Evolutionary conservation across 441 rosid species (phyloP).

Genomic region (Populus hybrid): DNA sequence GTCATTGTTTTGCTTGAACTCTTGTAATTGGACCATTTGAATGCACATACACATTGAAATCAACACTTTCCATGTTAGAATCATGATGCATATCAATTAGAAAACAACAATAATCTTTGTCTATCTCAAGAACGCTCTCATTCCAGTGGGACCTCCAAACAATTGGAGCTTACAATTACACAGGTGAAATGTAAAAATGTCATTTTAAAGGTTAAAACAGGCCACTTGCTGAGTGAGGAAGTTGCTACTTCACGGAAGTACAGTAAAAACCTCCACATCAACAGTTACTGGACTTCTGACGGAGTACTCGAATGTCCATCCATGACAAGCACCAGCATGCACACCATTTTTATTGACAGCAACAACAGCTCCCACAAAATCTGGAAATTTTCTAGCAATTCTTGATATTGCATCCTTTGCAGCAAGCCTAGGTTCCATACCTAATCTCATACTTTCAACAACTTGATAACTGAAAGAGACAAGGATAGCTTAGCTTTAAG

Average conservation of each 20-base stretch:
- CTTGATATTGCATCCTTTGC: conserved; percentile 77
- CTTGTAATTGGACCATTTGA: too few species aligned
- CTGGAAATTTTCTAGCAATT: conserved; percentile 65
- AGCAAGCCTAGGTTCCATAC: conserved; percentile 74
- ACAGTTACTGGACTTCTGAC: conserved; percentile 51
- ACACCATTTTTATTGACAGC: conserved; percentile 69
- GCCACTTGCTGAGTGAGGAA: background rate
- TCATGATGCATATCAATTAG: too few species aligned
- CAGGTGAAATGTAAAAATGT: too few species aligned
- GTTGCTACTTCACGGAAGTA: conserved; percentile 31
- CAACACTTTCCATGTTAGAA: too few species aligned
- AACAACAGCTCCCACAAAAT: conserved; percentile 79
- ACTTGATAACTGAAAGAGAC: conserved; percentile 69
- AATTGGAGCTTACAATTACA: too few species aligned
- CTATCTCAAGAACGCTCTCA: too few species aligned
- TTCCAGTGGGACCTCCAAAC: too few species aligned
- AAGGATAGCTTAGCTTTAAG: background rate
- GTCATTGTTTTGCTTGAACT: too few species aligned
- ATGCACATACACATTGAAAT: too few species aligned
- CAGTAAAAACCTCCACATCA: conserved; percentile 73
- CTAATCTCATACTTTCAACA: conserved; percentile 89
- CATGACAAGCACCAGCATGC: conserved; percentile 85
- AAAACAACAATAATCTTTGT: too few species aligned
- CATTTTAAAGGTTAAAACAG: too few species aligned
- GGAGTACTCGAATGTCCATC: conserved; percentile 92